Conservation (phyloP, 2,329 filamentous ascomycete genomes). For the Fusarium goolgardi region DNA sequence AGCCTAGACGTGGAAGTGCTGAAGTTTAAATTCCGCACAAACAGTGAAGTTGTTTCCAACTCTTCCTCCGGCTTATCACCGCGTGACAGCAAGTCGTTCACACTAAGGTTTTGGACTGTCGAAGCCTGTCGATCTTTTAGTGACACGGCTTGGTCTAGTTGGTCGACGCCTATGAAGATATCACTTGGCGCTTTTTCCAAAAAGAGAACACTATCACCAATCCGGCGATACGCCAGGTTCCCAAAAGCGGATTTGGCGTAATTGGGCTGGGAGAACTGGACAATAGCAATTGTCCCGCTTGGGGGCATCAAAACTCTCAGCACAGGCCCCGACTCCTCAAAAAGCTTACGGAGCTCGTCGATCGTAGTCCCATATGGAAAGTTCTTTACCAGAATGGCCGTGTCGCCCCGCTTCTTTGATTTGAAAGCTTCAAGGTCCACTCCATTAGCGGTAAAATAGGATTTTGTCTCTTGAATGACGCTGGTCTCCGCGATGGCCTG, state of each 20-base stretch:
- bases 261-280: conserved; percentile 83
- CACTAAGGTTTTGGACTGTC: conserved; percentile 71
- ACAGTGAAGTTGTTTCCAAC: conserved; percentile 80
- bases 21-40: conserved; percentile 95
- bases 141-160: conserved; percentile 47
- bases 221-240: conserved; percentile 85
- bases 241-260: conserved; percentile 87
- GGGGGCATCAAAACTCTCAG: conserved; percentile 90
- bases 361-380: conserved; percentile 85
- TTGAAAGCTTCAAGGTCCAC: conserved; percentile 95
- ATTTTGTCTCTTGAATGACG: conserved; percentile 94
- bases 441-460: conserved; percentile 87
- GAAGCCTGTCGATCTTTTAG: conserved; percentile 53
- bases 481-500: conserved; percentile 97
- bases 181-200: conserved; percentile 92
- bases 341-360: conserved; percentile 82
- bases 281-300: conserved; percentile 90
- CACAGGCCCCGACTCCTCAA: conserved; percentile 87
- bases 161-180: conserved; percentile 67
- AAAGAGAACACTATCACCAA: conserved; percentile 92
- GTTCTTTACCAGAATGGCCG: conserved; percentile 92
- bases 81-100: conserved; percentile 74
- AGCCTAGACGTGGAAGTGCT: conserved; percentile 82
- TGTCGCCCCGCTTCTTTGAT: conserved; percentile 83
- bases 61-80: conserved; percentile 65